Conservation (phyloP, 225 moss, liverwort and hornwort species). For the Neckera pumila region DNA sequence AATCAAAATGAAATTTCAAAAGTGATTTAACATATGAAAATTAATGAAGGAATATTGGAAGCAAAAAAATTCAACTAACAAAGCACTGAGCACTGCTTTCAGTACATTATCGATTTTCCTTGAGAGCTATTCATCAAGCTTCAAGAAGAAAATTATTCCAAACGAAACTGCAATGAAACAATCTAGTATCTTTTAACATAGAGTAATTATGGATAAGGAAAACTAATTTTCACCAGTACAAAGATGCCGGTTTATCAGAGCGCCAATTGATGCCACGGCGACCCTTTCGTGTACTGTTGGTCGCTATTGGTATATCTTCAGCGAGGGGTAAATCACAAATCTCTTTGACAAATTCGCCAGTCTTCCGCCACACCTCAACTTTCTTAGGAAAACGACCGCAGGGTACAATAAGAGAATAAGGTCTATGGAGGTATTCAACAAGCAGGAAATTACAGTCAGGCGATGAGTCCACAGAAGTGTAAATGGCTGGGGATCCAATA, state of each 20-base stretch:
- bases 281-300: conserved; percentile 79
- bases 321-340: conserved; percentile 89
- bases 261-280: conserved; percentile 88
- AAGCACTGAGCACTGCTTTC: not conserved
- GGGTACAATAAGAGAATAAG: conserved; percentile 88
- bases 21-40: not conserved
- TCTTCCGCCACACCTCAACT: conserved; percentile 72
- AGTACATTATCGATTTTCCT: not conserved
- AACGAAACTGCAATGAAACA: not conserved
- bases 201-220: not conserved
- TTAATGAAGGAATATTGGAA: not conserved
- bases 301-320: conserved; percentile 84
- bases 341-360: conserved; percentile 77
- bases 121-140: not conserved
- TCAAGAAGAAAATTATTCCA: not conserved
- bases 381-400: conserved; percentile 79
- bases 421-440: conserved; percentile 60
- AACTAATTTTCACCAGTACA: conserved; percentile 53
- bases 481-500: conserved; percentile 67
- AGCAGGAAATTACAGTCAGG: conserved; percentile 73
- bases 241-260: conserved; percentile 64
- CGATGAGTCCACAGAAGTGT: conserved; percentile 79
- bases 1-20: not conserved
- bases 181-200: not conserved
- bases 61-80: not conserved